phyloP scores from a whole-genome alignment of 768 basidiomycete species.

The Boletus rubescentipes region DNA sequence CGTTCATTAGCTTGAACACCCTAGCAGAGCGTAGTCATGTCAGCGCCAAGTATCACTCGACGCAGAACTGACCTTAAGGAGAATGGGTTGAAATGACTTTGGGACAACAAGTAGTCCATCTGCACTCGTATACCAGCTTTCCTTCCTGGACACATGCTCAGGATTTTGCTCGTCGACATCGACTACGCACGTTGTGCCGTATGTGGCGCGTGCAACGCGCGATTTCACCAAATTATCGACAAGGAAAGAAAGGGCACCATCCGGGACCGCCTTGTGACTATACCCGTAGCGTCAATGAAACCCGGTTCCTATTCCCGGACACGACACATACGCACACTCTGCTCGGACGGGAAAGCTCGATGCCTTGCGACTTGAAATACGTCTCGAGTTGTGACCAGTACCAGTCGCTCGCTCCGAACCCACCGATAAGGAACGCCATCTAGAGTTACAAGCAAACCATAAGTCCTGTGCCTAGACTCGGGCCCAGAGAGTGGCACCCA shows the following conservation, averaged over 20 bases:
- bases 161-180: not conserved
- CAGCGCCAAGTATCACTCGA: not conserved
- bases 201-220: slow-evolving; percentile 45
- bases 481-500: slow-evolving; percentile 9
- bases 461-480: not conserved
- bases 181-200: slow-evolving; percentile 50
- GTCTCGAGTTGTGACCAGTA: slow-evolving; percentile 41
- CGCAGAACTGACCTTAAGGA: slow-evolving; percentile 2
- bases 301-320: not conserved
- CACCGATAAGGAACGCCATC: slow-evolving; percentile 47
- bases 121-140: slow-evolving; percentile 1
- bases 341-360: slow-evolving; percentile 48
- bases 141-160: slow-evolving; percentile 10
- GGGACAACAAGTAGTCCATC: slow-evolving; percentile 6
- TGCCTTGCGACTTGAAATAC: slow-evolving; percentile 32
- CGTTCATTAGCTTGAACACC: slow-evolving; percentile 9
- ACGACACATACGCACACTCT: slow-evolving; percentile 40
- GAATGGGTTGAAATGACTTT: slow-evolving; percentile 1
- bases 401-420: slow-evolving; percentile 47
- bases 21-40: not conserved
- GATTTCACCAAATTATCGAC: slow-evolving; percentile 45
- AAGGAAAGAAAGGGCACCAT: slow-evolving; percentile 41
- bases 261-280: slow-evolving; percentile 46
- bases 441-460: not conserved
- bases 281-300: not conserved